phyloP scores from a whole-genome alignment of 1,139 yeast genomes.

The Candida glucosophila region DNA sequence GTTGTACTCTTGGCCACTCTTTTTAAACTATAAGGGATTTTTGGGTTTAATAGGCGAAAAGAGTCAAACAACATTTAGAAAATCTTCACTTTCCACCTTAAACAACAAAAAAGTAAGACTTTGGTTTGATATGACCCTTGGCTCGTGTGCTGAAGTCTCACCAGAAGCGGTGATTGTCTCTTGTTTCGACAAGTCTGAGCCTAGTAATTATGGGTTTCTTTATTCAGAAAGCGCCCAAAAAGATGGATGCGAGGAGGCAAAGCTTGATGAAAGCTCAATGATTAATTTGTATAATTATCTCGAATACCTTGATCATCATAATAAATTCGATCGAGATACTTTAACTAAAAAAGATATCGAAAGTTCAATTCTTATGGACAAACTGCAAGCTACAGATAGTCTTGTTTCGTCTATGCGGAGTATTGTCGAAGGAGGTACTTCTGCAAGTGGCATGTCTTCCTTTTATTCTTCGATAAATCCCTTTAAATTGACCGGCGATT shows the following conservation, averaged over 20 bases:
- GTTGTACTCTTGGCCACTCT: constrained; percentile 39
- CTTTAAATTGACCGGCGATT: too few relatives aligned
- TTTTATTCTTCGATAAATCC: neutral
- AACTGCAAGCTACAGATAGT: too few relatives aligned
- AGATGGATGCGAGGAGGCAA: constrained; percentile 4
- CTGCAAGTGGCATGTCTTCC: neutral
- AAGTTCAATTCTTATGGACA: too few relatives aligned
- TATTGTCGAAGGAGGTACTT: neutral
- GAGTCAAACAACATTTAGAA: constrained; percentile 13
- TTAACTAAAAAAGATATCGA: too few relatives aligned
- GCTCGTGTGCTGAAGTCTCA: constrained; percentile 5
- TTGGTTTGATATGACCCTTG: too few relatives aligned
- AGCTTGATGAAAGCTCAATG: constrained; percentile 10
- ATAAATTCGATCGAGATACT: constrained; percentile 18
- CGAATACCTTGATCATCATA: constrained; percentile 25
- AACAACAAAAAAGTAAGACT: too few relatives aligned
- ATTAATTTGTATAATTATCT: constrained; percentile 23
- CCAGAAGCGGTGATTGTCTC: constrained; percentile 22
- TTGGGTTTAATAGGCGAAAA: constrained; percentile 20
- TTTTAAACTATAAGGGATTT: constrained; percentile 28
- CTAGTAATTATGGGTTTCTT: constrained; percentile 29
- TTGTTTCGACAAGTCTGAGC: constrained; percentile 13
- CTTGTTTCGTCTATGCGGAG: too few relatives aligned
- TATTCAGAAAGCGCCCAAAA: constrained; percentile 10
- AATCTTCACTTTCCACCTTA: constrained; percentile 28